These are phyloP conservation scores for Zygnema circumcarinatum DNA, from an alignment of 139 green algal species.

Conservation along the genomic window DNA sequence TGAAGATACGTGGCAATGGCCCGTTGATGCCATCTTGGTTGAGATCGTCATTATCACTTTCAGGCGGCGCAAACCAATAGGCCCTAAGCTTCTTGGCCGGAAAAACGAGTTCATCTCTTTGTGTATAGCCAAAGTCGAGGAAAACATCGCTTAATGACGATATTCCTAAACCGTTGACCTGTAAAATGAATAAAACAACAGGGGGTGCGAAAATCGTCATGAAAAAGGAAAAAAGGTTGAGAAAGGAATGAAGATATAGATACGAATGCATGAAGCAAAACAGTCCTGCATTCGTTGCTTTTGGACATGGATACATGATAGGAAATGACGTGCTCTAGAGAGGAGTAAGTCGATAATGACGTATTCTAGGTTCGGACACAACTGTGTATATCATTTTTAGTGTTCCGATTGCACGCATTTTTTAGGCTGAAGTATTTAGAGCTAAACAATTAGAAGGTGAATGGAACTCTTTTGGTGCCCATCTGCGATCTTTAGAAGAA, in stretches of 20 bases:
- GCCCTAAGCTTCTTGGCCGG: constrained; percentile 59
- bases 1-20: constrained; percentile 59
- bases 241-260: not conserved
- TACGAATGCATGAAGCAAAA: not conserved
- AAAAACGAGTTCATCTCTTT: constrained; percentile 52
- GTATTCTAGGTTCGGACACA: too few species aligned
- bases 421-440: too few species aligned
- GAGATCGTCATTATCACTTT: not conserved
- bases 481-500: too few species aligned
- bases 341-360: too few species aligned
- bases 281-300: too few species aligned
- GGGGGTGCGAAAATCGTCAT: not conserved
- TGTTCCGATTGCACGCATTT: too few species aligned
- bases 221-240: not conserved
- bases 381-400: too few species aligned
- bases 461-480: too few species aligned
- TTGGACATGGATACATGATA: too few species aligned
- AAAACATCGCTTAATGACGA: constrained; percentile 49
- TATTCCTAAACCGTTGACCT: constrained; percentile 55
- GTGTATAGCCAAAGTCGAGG: constrained; percentile 42
- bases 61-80: constrained; percentile 56
- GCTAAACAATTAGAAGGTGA: too few species aligned
- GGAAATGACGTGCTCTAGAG: too few species aligned
- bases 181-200: constrained; percentile 1
- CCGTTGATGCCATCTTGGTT: not conserved